Evolutionary conservation across 495 filamentous ascomycete species (phyloP).

Genomic region (Podospora anserina): DNA sequence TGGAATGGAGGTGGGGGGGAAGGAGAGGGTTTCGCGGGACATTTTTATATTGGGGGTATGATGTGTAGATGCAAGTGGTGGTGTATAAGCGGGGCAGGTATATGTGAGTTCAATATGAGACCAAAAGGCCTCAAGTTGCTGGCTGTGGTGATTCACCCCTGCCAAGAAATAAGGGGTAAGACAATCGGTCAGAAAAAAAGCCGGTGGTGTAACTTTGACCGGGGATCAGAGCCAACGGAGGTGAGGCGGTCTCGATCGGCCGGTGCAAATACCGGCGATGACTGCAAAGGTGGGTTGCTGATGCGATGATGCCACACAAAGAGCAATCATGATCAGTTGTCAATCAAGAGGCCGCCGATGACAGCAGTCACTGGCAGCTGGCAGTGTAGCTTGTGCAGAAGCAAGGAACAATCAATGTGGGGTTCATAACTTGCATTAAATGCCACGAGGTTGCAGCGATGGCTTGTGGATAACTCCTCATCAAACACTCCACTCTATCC

Average conservation of each 20-base stretch:
- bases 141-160: not conserved
- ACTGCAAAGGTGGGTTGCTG: not conserved
- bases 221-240: not conserved
- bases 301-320: not conserved
- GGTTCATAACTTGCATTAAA: not conserved
- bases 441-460: not conserved
- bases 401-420: not conserved
- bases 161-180: not conserved
- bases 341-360: not conserved
- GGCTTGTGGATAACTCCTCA: not conserved
- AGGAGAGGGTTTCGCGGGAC: conserved; percentile 11
- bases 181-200: not conserved
- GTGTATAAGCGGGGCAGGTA: not conserved
- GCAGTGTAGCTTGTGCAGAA: not conserved
- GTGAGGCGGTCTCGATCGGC: not conserved
- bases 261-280: not conserved
- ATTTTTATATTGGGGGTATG: not conserved
- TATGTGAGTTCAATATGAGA: not conserved
- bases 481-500: not conserved
- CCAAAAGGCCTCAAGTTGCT: not conserved
- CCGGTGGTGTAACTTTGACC: not conserved
- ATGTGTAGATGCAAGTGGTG: not conserved
- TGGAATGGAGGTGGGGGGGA: conserved; percentile 8
- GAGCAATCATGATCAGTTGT: not conserved
- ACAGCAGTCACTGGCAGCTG: not conserved